These are phyloP conservation scores for Meyerozyma smithsonii DNA, from an alignment of 1,139 yeast species.

Conservation along the genomic window DNA sequence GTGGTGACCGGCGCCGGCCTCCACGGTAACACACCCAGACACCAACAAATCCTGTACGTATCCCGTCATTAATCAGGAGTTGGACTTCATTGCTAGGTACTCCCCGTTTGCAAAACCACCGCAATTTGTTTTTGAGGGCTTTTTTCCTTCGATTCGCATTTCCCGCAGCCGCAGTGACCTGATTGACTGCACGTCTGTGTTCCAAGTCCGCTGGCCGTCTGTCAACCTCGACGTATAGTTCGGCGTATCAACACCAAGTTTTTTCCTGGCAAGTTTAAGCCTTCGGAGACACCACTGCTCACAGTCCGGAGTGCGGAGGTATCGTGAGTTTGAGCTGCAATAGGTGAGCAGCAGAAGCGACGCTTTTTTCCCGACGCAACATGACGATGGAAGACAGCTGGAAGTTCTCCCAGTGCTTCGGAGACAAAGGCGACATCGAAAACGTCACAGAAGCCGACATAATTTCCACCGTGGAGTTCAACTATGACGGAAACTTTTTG, in stretches of 20 bases:
- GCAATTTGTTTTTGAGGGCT: neutral
- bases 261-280: neutral
- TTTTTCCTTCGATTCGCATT: neutral
- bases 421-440: slow-evolving; percentile 96
- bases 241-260: neutral
- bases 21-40: neutral
- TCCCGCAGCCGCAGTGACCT: neutral
- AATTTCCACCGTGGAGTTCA: slow-evolving; percentile 95
- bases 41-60: neutral
- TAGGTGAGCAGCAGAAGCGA: no score
- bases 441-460: slow-evolving; percentile 97
- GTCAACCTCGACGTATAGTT: neutral
- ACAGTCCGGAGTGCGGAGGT: neutral
- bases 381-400: slow-evolving; percentile 35
- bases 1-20: no score
- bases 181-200: neutral
- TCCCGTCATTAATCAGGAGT: slow-evolving; percentile 3
- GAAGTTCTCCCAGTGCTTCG: slow-evolving; percentile 91
- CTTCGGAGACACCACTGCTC: neutral
- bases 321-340: no score
- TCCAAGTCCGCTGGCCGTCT: neutral
- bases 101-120: neutral
- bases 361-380: neutral
- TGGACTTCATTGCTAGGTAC: neutral
- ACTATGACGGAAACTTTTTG: slow-evolving; percentile 86